Conservation (phyloP, 768 basidiomycete genomes). For the Calocybe indica region DNA sequence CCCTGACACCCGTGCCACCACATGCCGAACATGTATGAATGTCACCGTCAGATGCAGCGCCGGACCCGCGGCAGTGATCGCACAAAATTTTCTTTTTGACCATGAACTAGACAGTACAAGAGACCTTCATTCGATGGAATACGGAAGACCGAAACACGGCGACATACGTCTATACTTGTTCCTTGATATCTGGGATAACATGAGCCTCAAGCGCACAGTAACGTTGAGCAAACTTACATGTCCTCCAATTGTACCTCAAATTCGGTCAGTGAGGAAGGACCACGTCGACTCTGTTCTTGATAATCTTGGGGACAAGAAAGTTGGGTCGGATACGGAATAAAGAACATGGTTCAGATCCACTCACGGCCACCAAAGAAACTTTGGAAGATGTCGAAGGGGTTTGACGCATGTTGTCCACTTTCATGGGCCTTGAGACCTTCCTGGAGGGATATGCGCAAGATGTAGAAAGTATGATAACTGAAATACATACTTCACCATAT, state of each 20-base stretch:
- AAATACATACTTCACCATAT: slow-evolving; percentile 70
- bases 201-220: slow-evolving; percentile 4
- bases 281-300: slow-evolving; percentile 64
- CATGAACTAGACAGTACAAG: slow-evolving; percentile 59
- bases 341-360: slow-evolving; percentile 18
- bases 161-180: slow-evolving; percentile 69
- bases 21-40: slow-evolving; percentile 86
- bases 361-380: slow-evolving; percentile 85
- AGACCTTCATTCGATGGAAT: not conserved
- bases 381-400: slow-evolving; percentile 94
- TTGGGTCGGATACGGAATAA: not conserved
- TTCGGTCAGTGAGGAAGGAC: slow-evolving; percentile 71
- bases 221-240: slow-evolving; percentile 42
- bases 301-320: slow-evolving; percentile 24
- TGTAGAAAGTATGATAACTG: not conserved
- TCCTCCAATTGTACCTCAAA: slow-evolving; percentile 86
- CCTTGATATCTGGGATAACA: slow-evolving; percentile 63
- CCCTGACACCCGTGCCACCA: slow-evolving; percentile 77
- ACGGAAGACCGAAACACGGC: slow-evolving; percentile 13
- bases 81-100: slow-evolving; percentile 90
- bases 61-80: slow-evolving; percentile 94
- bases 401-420: slow-evolving; percentile 73
- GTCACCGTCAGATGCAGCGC: slow-evolving; percentile 84
- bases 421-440: slow-evolving; percentile 92
- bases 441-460: slow-evolving; percentile 25